Evolutionary conservation across 148 eudicot genomes (phyloP).

Genomic region (Chenopodium quinoa): DNA sequence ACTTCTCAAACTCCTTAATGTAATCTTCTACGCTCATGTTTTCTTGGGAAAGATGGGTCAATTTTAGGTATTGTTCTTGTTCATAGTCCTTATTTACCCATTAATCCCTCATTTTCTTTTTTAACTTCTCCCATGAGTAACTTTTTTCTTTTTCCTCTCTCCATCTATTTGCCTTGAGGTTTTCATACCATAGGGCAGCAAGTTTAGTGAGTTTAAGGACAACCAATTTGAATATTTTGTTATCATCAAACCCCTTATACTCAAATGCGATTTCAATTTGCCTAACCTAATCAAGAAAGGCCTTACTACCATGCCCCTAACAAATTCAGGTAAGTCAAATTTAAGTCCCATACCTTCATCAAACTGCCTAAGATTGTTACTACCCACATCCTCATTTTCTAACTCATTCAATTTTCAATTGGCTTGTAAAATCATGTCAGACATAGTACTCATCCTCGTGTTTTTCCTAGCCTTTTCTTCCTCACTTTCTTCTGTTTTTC

Average conservation of each 20-base stretch:
- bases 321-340: background rate
- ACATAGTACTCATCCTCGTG: background rate
- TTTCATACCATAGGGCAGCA: background rate
- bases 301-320: background rate
- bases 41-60: background rate
- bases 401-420: background rate
- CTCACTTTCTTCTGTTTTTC: too few relatives aligned
- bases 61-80: background rate
- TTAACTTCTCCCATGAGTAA: background rate
- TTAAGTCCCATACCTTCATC: background rate
- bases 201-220: background rate
- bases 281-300: background rate
- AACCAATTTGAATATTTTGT: background rate
- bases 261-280: background rate
- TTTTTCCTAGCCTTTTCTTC: too few relatives aligned
- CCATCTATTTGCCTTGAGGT: background rate
- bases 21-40: background rate
- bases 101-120: background rate
- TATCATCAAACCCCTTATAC: background rate
- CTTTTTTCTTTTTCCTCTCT: background rate
- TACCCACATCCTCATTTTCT: background rate
- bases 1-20: background rate
- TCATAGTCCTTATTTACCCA: background rate
- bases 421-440: background rate
- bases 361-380: background rate